phyloP scores from a whole-genome alignment of 2,329 filamentous ascomycete genomes.

The Iodosphaeria phyllophila region DNA sequence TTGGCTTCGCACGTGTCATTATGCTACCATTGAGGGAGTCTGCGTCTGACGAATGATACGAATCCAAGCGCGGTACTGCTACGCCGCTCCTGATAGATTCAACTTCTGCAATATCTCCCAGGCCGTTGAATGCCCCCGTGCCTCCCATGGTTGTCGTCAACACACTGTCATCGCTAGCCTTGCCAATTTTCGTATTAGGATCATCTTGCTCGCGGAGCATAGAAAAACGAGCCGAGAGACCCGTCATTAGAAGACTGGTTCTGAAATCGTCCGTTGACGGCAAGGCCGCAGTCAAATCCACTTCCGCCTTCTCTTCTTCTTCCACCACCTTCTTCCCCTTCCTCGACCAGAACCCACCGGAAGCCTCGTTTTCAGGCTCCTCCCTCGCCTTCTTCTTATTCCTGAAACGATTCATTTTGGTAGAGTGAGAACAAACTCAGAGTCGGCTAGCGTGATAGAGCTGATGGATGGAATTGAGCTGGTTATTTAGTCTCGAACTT shows the following conservation, averaged over 20 bases:
- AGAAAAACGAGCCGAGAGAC: constrained; percentile 84
- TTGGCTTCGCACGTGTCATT: constrained; percentile 68
- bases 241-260: constrained; percentile 90
- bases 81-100: constrained; percentile 53
- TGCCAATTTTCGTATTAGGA: constrained; percentile 71
- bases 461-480: too few species aligned
- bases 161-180: constrained; percentile 90
- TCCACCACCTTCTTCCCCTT: constrained; percentile 34
- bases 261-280: constrained; percentile 80
- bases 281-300: constrained; percentile 57
- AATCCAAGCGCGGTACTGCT: constrained; percentile 42
- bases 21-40: constrained; percentile 47
- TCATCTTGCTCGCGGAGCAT: constrained; percentile 95
- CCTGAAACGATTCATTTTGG: constrained; percentile 58
- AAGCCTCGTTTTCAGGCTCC: constrained; percentile 32
- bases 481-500: too few species aligned
- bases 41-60: constrained; percentile 43
- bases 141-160: too few species aligned
- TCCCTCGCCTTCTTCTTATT: constrained; percentile 54
- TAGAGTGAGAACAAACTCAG: too few species aligned
- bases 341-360: constrained; percentile 34
- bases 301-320: constrained; percentile 40
- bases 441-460: too few species aligned
- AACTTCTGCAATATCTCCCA: constrained; percentile 81
- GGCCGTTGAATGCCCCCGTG: constrained; percentile 36